phyloP scores from a whole-genome alignment of 1,139 yeast species.

The Candida dubliniensis region DNA sequence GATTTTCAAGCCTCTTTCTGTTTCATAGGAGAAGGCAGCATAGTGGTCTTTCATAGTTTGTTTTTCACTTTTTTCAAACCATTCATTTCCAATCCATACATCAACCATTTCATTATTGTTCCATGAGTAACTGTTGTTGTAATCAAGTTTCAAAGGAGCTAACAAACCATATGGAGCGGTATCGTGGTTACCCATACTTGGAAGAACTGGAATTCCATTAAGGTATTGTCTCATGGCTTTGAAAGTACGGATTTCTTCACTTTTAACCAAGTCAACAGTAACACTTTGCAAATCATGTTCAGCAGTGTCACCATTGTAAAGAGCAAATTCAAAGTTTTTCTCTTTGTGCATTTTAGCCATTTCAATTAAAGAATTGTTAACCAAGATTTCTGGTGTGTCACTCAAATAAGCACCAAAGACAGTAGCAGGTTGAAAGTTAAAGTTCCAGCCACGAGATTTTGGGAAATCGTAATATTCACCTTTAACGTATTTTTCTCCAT shows the following conservation, averaged over 20 bases:
- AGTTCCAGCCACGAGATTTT: conserved; percentile 37
- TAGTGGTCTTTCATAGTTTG: conserved; percentile 41
- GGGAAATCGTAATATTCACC: conserved; percentile 45
- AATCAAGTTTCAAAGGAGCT: conserved; percentile 46
- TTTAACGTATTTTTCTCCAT: conserved; percentile 33
- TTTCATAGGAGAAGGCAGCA: conserved; percentile 61
- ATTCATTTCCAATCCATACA: conserved; percentile 50
- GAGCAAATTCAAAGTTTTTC: conserved; percentile 52
- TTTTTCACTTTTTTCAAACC: conserved; percentile 29
- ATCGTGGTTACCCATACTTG: conserved; percentile 73
- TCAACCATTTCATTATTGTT: conserved; percentile 60
- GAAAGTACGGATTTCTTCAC: conserved; percentile 53
- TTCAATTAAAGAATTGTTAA: conserved; percentile 55
- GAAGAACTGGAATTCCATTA: conserved; percentile 55
- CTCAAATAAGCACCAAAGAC: conserved; percentile 63
- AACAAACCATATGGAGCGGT: conserved; percentile 74
- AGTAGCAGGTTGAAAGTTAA: conserved; percentile 53
- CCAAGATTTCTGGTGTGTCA: conserved; percentile 61
- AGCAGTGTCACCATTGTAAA: conserved; percentile 71
- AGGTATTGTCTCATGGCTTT: conserved; percentile 56
- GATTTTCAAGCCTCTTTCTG: conserved; percentile 58
- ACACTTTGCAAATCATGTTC: conserved; percentile 47
- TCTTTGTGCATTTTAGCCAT: conserved; percentile 36
- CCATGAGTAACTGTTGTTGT: conserved; percentile 54
- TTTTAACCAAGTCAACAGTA: conserved; percentile 48